Conservation (phyloP, 108 stramenopile species). For the Nannochloropsis salina region DNA sequence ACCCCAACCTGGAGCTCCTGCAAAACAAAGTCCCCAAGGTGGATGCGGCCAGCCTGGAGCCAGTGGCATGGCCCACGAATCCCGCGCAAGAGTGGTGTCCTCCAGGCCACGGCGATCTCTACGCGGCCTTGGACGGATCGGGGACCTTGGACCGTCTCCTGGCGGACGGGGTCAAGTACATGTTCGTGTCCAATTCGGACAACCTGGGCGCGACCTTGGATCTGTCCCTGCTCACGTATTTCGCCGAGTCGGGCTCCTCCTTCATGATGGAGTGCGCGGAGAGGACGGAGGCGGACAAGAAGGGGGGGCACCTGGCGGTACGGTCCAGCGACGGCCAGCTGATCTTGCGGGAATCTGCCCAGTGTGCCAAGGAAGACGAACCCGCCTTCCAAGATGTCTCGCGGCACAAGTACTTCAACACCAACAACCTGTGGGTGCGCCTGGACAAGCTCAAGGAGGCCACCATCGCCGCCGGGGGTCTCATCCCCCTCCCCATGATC, state of each 20-base stretch:
- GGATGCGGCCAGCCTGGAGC: constrained; percentile 67
- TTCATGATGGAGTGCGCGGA: constrained; percentile 98
- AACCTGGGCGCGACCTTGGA: constrained; percentile 98
- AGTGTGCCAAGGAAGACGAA: constrained; percentile 94
- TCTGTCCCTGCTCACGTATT: constrained; percentile 84
- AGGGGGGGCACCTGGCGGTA: constrained; percentile 94
- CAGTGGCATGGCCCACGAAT: constrained; percentile 48
- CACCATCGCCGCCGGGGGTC: constrained; percentile 78
- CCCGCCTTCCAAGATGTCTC: constrained; percentile 84
- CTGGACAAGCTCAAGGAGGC: constrained; percentile 91
- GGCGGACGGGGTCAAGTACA: constrained; percentile 91
- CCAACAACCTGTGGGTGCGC: constrained; percentile 99
- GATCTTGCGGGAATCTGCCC: constrained; percentile 94
- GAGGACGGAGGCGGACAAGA: constrained; percentile 95
- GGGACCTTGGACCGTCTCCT: constrained; percentile 87
- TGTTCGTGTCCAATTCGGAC: constrained; percentile 99
- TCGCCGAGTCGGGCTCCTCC: constrained; percentile 73
- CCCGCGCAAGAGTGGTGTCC: constrained; percentile 90
- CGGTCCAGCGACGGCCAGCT: constrained; percentile 77
- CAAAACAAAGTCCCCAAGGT: constrained; percentile 98
- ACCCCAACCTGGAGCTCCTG: constrained; percentile 95
- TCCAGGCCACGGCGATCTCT: constrained; percentile 99
- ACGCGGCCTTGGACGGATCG: constrained; percentile 91
- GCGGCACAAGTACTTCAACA: constrained; percentile 97
- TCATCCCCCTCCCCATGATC: constrained; percentile 97